These are phyloP conservation scores for Ananas comosus DNA, from an alignment of 176 grass and related monocot genomes.

Conservation along the genomic window DNA sequence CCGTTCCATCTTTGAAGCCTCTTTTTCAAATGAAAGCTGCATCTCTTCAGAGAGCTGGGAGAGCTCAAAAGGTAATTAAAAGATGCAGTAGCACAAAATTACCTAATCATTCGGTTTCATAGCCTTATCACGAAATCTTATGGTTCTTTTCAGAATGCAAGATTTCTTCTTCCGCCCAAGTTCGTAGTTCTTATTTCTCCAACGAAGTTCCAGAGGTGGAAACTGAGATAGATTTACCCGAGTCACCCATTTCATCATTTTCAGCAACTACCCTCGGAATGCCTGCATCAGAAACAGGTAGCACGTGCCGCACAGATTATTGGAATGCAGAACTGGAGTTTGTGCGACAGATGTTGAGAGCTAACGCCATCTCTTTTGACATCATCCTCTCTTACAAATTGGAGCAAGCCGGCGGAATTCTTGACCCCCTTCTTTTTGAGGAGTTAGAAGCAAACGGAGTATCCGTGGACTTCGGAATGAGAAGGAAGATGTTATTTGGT, in stretches of 20 bases:
- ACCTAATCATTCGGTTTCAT: neutral
- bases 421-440: conserved; percentile 43
- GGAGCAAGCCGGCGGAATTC: conserved; percentile 29
- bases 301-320: conserved; percentile 29
- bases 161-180: conserved; percentile 38
- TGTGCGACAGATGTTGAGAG: conserved; percentile 54
- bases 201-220: conserved; percentile 40
- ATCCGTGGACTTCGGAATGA: conserved; percentile 26
- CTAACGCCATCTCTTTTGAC: conserved; percentile 11
- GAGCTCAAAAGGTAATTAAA: conserved; percentile 53
- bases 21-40: conserved; percentile 75
- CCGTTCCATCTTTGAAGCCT: conserved; percentile 44
- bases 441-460: conserved; percentile 33
- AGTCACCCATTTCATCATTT: conserved; percentile 45
- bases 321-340: conserved; percentile 46
- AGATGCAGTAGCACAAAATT: conserved; percentile 9
- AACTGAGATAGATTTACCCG: conserved; percentile 42
- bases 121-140: conserved; percentile 21
- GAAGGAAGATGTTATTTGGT: conserved; percentile 60
- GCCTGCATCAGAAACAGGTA: conserved; percentile 47
- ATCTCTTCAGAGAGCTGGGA: conserved; percentile 71
- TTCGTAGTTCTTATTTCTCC: conserved; percentile 32
- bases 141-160: conserved; percentile 38
- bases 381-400: conserved; percentile 19
- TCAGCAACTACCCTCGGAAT: conserved; percentile 34